These are phyloP conservation scores for Miamiensis avidus DNA, from an alignment of 169 alveolate species.

Conservation along the genomic window DNA sequence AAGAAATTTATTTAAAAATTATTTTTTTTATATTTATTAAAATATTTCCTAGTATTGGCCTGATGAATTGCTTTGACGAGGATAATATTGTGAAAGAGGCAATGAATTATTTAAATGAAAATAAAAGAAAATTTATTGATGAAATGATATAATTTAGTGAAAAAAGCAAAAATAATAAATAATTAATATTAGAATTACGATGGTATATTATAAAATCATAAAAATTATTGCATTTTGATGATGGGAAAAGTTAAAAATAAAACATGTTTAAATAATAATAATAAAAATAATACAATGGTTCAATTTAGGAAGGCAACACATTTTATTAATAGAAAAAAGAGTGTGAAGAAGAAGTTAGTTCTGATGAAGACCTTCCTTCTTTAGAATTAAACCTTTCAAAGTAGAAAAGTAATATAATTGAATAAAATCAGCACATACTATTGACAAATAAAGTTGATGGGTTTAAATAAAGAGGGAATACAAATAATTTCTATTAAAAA, in stretches of 20 bases:
- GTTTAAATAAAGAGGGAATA: background rate
- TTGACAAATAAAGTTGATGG: no score
- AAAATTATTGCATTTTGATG: background rate
- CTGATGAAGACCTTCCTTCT: no score
- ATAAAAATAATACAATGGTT: no score
- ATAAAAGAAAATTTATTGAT: constrained; percentile 1
- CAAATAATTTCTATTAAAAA: no score
- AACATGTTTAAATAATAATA: no score
- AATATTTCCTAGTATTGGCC: background rate
- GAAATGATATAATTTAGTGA: constrained; percentile 2
- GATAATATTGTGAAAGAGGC: background rate
- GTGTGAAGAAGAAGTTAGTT: no score
- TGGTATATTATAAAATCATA: background rate
- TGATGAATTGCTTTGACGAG: background rate
- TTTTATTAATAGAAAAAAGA: no score
- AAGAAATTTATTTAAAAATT: no score
- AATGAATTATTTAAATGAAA: background rate
- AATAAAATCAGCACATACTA: no score
- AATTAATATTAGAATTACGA: background rate
- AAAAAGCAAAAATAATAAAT: constrained; percentile 2
- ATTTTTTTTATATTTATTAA: no score
- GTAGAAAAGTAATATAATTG: no score
- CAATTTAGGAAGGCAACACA: background rate
- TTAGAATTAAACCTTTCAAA: background rate
- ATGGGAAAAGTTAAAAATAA: no score